These are phyloP conservation scores for Canna indica DNA, from an alignment of 176 grass and related monocot species.

Conservation along the genomic window DNA sequence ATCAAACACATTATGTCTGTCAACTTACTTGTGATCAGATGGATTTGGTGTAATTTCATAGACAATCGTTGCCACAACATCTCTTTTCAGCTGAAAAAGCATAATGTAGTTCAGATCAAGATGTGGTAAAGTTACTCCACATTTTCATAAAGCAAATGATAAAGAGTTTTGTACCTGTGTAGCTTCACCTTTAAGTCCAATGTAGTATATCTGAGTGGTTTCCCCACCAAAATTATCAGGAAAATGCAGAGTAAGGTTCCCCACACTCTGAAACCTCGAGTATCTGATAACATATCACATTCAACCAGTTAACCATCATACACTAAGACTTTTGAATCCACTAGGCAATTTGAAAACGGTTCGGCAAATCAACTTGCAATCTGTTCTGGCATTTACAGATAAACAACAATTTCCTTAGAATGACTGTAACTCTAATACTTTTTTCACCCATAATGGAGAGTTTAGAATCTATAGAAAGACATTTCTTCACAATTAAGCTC, in stretches of 20 bases:
- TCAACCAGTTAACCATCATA: too few relatives aligned
- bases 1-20: not conserved
- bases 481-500: too few relatives aligned
- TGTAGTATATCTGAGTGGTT: constrained; percentile 90
- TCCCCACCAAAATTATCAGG: constrained; percentile 92
- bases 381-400: too few relatives aligned
- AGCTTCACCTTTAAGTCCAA: constrained; percentile 93
- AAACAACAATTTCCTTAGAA: too few relatives aligned
- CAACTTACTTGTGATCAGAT: constrained; percentile 93
- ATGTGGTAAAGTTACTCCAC: constrained; percentile 13
- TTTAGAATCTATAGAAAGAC: too few relatives aligned
- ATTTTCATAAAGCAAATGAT: not conserved
- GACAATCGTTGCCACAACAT: constrained; percentile 94
- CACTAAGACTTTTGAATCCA: not conserved
- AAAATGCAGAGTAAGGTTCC: constrained; percentile 93
- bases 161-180: constrained; percentile 52
- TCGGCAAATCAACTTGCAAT: too few relatives aligned
- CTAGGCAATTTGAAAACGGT: too few relatives aligned
- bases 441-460: too few relatives aligned
- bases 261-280: constrained; percentile 96
- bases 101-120: constrained; percentile 9
- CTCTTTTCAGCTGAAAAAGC: constrained; percentile 73
- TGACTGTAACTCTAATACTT: too few relatives aligned
- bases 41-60: constrained; percentile 95
- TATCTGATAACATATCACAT: constrained; percentile 51